Evolutionary conservation across 495 filamentous ascomycete species (phyloP).

Genomic region (Parathielavia hyrcaniae): DNA sequence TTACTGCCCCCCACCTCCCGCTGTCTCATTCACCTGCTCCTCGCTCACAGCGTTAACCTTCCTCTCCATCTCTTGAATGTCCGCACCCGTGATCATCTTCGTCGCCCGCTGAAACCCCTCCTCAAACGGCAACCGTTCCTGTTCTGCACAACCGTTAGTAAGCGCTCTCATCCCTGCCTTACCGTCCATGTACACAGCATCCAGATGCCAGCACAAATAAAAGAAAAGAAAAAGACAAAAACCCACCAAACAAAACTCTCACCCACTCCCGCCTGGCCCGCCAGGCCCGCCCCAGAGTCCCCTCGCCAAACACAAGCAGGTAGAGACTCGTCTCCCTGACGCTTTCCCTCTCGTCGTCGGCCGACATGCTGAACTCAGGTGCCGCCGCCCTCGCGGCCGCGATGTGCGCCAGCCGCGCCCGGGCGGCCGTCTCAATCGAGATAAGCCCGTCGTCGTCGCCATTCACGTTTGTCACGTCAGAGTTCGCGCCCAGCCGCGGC

Average conservation of each 20-base stretch:
- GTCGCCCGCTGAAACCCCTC: slow-evolving; percentile 26
- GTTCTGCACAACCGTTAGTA: slow-evolving; percentile 14
- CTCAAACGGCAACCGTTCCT: slow-evolving; percentile 31
- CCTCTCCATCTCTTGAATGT: slow-evolving; percentile 21
- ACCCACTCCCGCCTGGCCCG: slow-evolving; percentile 28
- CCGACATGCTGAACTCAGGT: slow-evolving; percentile 27
- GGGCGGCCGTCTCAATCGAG: slow-evolving; percentile 24
- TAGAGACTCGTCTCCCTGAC: slow-evolving; percentile 30
- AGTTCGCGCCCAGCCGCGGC: slow-evolving; percentile 12
- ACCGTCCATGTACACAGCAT: background rate
- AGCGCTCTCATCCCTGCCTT: background rate
- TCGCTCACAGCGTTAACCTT: slow-evolving; percentile 20
- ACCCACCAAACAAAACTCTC: slow-evolving; percentile 26
- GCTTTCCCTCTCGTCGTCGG: slow-evolving; percentile 16
- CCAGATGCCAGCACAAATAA: too few relatives aligned
- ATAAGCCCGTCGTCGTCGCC: slow-evolving; percentile 17
- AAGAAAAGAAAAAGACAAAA: background rate
- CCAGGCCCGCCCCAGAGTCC: slow-evolving; percentile 20
- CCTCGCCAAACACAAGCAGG: slow-evolving; percentile 27
- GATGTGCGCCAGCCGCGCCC: slow-evolving; percentile 23
- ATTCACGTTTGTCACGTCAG: too few relatives aligned
- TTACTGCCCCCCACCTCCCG: background rate
- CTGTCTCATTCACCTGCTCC: background rate
- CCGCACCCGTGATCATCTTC: slow-evolving; percentile 19
- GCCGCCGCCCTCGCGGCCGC: slow-evolving; percentile 17